Conservation (phyloP, 169 alveolate species). For the Plasmodium cynomolgi region DNA sequence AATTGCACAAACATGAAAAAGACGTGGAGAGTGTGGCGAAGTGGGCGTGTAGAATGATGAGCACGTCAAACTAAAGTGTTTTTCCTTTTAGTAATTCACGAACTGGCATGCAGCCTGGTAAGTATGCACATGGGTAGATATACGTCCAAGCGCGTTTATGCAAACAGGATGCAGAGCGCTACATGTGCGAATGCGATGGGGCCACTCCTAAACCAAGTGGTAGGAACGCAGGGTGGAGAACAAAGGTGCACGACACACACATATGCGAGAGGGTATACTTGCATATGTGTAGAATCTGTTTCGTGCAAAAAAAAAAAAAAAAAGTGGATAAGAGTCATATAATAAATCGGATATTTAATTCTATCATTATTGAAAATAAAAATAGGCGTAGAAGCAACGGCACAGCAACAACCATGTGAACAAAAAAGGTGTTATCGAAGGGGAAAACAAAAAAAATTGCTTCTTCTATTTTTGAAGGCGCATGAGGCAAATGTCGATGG, state of each 20-base stretch:
- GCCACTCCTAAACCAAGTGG: background rate
- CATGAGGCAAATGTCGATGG: background rate
- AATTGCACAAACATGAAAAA: background rate
- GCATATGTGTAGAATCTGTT: background rate
- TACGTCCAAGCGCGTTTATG: background rate
- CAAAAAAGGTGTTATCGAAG: background rate
- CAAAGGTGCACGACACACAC: background rate
- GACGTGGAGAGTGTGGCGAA: background rate
- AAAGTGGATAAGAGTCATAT: background rate
- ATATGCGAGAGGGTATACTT: background rate
- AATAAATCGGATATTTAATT: background rate
- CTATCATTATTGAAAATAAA: background rate
- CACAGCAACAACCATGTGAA: background rate
- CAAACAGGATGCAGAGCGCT: background rate
- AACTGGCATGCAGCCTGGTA: background rate
- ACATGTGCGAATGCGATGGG: background rate
- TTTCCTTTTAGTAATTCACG: background rate
- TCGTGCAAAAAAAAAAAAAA: background rate
- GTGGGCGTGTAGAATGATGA: background rate
- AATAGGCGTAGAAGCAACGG: background rate
- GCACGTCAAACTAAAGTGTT: background rate
- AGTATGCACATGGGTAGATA: background rate
- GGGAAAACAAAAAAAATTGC: background rate
- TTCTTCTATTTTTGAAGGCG: background rate
- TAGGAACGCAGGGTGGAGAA: background rate